Conservation (phyloP, 2,329 filamentous ascomycete species). For the Periglandula ipomoeae region DNA sequence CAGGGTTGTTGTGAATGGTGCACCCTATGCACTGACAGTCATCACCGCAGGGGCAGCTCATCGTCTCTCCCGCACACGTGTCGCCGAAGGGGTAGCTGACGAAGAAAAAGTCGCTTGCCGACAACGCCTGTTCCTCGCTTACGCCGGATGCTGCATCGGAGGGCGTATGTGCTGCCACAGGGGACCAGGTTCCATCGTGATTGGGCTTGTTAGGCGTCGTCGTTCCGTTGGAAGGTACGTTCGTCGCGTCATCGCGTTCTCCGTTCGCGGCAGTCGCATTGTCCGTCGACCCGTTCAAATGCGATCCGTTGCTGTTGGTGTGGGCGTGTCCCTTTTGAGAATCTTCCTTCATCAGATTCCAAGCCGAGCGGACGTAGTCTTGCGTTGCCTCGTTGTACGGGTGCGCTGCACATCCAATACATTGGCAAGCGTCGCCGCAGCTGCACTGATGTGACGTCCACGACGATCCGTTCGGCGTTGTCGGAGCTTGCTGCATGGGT, state of each 20-base stretch:
- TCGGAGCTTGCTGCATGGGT: slow-evolving; percentile 13
- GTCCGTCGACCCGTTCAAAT: slow-evolving; percentile 13
- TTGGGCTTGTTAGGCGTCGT: slow-evolving; percentile 10
- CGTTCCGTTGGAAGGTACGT: slow-evolving; percentile 13
- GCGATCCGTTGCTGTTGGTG: background rate
- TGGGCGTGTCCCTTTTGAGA: slow-evolving; percentile 14
- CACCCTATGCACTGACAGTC: slow-evolving; percentile 51
- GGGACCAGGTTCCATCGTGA: slow-evolving; percentile 25
- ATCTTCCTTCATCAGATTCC: slow-evolving; percentile 31
- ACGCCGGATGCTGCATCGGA: slow-evolving; percentile 35
- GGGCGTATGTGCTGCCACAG: slow-evolving; percentile 34
- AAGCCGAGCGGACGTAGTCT: slow-evolving; percentile 41
- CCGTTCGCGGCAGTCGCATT: slow-evolving; percentile 16
- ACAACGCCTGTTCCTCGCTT: slow-evolving; percentile 41
- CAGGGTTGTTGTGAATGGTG: slow-evolving; percentile 37
- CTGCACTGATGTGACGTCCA: slow-evolving; percentile 39
- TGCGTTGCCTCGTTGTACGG: slow-evolving; percentile 57
- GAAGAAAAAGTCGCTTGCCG: slow-evolving; percentile 49
- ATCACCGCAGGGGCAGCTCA: slow-evolving; percentile 48
- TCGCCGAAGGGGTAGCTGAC: slow-evolving; percentile 44
- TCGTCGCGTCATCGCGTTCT: slow-evolving; percentile 13
- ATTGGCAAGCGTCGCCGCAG: slow-evolving; percentile 58
- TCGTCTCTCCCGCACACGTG: slow-evolving; percentile 38
- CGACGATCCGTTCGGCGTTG: slow-evolving; percentile 10
- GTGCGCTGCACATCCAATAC: slow-evolving; percentile 58